Evolutionary conservation across 495 filamentous ascomycete genomes (phyloP).

Genomic region (Articulospora tetracladia): DNA sequence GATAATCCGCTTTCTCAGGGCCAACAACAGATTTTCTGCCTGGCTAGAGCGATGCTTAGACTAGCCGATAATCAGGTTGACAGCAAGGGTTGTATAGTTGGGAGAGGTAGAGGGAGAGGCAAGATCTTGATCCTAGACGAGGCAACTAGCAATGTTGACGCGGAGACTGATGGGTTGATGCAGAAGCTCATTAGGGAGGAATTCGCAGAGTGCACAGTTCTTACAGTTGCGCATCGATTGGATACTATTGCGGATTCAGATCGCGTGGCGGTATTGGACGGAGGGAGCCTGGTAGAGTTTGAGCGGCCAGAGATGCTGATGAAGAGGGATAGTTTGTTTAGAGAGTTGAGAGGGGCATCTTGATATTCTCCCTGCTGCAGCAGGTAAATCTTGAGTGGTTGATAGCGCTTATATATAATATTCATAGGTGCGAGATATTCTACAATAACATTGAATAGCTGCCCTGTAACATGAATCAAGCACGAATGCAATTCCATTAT

Average conservation of each 20-base stretch:
- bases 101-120: not conserved
- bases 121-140: conserved; percentile 2
- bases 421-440: too few relatives aligned
- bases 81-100: too few relatives aligned
- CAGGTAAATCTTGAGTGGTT: too few relatives aligned
- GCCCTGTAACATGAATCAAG: too few relatives aligned
- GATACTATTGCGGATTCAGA: conserved; percentile 47
- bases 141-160: conserved; percentile 30
- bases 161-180: conserved; percentile 51
- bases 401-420: too few relatives aligned
- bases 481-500: too few relatives aligned
- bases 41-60: conserved; percentile 36
- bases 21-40: conserved; percentile 42
- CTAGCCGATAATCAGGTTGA: conserved; percentile 16
- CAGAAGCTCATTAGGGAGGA: conserved; percentile 46
- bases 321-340: not conserved
- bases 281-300: conserved; percentile 1
- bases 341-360: conserved; percentile 1
- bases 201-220: not conserved
- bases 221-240: conserved; percentile 42
- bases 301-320: not conserved
- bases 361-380: too few relatives aligned
- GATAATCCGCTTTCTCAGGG: conserved; percentile 36
- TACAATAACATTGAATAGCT: too few relatives aligned
- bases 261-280: not conserved